Evolutionary conservation across 805 yeast species (phyloP).

Genomic region (Ogataea chonburiensis): DNA sequence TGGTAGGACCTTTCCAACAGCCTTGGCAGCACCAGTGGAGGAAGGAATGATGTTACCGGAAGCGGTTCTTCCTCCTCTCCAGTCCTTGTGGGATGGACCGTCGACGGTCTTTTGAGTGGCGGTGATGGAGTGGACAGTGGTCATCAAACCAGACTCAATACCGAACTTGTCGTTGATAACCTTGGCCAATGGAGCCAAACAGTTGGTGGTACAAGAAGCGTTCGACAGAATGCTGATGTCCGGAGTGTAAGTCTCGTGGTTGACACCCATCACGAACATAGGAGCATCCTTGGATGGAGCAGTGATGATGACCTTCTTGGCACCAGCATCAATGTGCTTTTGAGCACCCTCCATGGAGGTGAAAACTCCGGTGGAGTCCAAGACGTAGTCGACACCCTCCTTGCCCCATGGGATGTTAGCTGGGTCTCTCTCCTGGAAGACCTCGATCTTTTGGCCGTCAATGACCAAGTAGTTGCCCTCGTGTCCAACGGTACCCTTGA

Average conservation of each 20-base stretch:
- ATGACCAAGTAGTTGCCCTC: constrained; percentile 62
- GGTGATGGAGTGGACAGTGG: constrained; percentile 94
- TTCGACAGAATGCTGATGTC: constrained; percentile 79
- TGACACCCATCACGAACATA: constrained; percentile 93
- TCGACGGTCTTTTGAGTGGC: constrained; percentile 96
- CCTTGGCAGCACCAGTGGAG: constrained; percentile 97
- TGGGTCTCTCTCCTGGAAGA: constrained; percentile 84
- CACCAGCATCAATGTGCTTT: constrained; percentile 86
- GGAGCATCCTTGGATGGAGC: constrained; percentile 95
- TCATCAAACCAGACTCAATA: constrained; percentile 90
- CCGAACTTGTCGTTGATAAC: constrained; percentile 83
- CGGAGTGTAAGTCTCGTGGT: constrained; percentile 72
- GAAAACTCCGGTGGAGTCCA: constrained; percentile 95
- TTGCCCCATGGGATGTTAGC: constrained; percentile 85
- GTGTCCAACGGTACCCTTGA: constrained; percentile 65
- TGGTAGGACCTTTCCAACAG: constrained; percentile 94
- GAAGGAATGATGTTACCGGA: constrained; percentile 94
- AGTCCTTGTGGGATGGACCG: constrained; percentile 96
- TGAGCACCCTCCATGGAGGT: constrained; percentile 76
- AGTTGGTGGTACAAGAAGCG: constrained; percentile 95
- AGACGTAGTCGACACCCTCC: constrained; percentile 77
- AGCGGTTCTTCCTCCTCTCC: constrained; percentile 99
- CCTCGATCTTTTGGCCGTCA: constrained; percentile 64
- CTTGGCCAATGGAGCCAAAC: constrained; percentile 93
- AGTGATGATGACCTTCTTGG: constrained; percentile 91